Base-by-base conservation (phyloP, 1,139 yeast species). In the Protomyces macrosporus region DNA sequence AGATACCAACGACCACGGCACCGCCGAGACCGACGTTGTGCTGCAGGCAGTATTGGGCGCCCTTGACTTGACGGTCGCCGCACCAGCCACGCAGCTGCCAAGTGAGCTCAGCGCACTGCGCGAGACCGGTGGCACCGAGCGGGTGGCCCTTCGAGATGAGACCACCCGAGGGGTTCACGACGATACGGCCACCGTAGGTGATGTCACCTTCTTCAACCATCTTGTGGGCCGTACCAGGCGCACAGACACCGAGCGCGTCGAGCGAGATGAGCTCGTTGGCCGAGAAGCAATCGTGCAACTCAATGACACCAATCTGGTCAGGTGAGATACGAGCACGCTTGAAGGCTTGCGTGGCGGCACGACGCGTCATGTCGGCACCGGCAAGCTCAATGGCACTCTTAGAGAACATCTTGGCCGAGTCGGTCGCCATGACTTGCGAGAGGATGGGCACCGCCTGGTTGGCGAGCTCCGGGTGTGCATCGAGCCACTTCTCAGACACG, bases 401-500 rank as follows among this genome's bases (percentile, higher is more conserved):
- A 59, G 66, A 62, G 65, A 71, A 72, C 12, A 73, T 68, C 23
- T 58, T 64, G 36, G 67, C 59, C 32, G 68, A 66, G 57, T 72
- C 74, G 9, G 74, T 71, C 34, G 67, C 67, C 68, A 71, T 65
- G 23, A 70, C 65, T 62, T 71, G 73, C 5, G 70, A 73, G 7
- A 72, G 71, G 60, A 72, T 72, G 60, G 72, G 73, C 40, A 72
- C 66, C 1, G 71, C 73, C 67, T 72, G 72, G 57, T 67, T 58
- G 55, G 67, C 64, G 53, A 71, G 65, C 12, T 71, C 67, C 12
- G 73, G 73, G 64, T 72, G 73, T 16, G 64, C 88, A 72, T 83
- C 81, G 70, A 88, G 79, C 77, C 86, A 87, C 69, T 79, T 79
- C 74, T 84, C 93, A 65, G 90, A 85, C 65, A 88, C 90, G 70